Percentiles rank a stretch among this genome's conserved stretches.
phyloP scores from a whole-genome alignment of 2,329 filamentous ascomycete genomes.

The Alternaria sp. region DNA sequence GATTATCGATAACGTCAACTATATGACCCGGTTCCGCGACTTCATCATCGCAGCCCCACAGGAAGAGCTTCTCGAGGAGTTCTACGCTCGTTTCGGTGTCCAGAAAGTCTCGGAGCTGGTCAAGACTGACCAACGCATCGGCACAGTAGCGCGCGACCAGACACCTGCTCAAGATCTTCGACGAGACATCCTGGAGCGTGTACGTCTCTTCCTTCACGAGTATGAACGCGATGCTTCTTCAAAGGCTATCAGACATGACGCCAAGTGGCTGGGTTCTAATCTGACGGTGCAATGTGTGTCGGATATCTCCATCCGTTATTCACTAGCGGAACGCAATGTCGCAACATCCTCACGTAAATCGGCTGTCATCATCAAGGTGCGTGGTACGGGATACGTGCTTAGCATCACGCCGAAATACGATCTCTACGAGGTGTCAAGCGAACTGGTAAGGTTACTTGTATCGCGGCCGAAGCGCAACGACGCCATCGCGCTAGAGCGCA shows the following conservation, averaged over 20 bases:
- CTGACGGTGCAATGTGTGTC: slow-evolving; percentile 78
- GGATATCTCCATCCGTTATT: slow-evolving; percentile 76
- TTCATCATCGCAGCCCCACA: slow-evolving; percentile 85
- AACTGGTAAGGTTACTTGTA: slow-evolving; percentile 80
- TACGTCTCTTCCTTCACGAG: slow-evolving; percentile 87
- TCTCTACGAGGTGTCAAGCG: slow-evolving; percentile 90
- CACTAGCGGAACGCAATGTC: slow-evolving; percentile 74
- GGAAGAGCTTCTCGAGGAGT: slow-evolving; percentile 82
- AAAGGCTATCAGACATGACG: slow-evolving; percentile 78
- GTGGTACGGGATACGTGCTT: slow-evolving; percentile 69
- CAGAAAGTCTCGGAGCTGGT: slow-evolving; percentile 77
- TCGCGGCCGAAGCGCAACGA: slow-evolving; percentile 85
- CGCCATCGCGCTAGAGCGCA: slow-evolving; percentile 87
- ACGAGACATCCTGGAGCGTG: slow-evolving; percentile 84
- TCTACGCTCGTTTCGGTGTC: slow-evolving; percentile 83
- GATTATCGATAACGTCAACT: slow-evolving; percentile 54
- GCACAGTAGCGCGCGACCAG: slow-evolving; percentile 70
- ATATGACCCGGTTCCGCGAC: slow-evolving; percentile 86
- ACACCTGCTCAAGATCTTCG: slow-evolving; percentile 71
- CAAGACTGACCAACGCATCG: slow-evolving; percentile 77
- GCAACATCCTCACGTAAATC: slow-evolving; percentile 53
- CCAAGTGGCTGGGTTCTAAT: slow-evolving; percentile 88
- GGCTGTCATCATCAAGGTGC: slow-evolving; percentile 77
- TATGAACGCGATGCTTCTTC: slow-evolving; percentile 68
- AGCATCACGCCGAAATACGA: slow-evolving; percentile 80